Evolutionary conservation across 306 rosid genomes (phyloP).

Genomic region (Fagus crenata): DNA sequence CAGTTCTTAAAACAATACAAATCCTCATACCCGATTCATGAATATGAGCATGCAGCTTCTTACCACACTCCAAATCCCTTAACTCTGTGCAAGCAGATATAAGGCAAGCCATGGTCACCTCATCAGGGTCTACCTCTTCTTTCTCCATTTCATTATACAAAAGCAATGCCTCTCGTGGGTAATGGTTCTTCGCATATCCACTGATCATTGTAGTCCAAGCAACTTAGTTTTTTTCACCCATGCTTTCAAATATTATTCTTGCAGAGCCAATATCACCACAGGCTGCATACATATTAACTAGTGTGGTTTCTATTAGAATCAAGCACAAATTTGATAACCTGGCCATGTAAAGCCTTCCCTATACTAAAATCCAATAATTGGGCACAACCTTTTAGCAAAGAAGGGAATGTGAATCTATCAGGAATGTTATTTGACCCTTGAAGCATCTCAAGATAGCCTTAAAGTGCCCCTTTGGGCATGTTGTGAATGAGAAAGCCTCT

Average conservation of each 20-base stretch:
- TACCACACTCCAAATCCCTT: too few relatives aligned
- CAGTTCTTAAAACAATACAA: too few relatives aligned
- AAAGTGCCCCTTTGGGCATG: conserved; percentile 24
- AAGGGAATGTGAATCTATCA: conserved; percentile 30
- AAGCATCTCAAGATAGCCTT: conserved; percentile 26
- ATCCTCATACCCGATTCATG: too few relatives aligned
- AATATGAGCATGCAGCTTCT: too few relatives aligned
- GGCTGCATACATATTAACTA: conserved; percentile 22
- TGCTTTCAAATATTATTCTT: conserved; percentile 22
- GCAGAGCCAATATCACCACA: conserved; percentile 22
- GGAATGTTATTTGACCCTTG: conserved; percentile 15
- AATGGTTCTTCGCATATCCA: conserved; percentile 22
- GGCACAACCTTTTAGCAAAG: conserved; percentile 26
- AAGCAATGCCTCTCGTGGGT: conserved; percentile 19
- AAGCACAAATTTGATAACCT: conserved; percentile 13
- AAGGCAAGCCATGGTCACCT: too few relatives aligned
- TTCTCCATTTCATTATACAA: conserved; percentile 21
- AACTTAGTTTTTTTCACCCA: conserved; percentile 16
- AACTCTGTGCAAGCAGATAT: too few relatives aligned
- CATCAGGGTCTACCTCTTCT: conserved; percentile 20
- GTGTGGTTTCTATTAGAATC: conserved; percentile 22
- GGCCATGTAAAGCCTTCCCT: conserved; percentile 25
- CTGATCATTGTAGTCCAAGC: conserved; percentile 28
- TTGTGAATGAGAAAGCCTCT: conserved; percentile 21
- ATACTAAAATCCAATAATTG: conserved; percentile 10